phyloP scores from a whole-genome alignment of 805 yeast species.

The Cyberlindnera veronae region DNA sequence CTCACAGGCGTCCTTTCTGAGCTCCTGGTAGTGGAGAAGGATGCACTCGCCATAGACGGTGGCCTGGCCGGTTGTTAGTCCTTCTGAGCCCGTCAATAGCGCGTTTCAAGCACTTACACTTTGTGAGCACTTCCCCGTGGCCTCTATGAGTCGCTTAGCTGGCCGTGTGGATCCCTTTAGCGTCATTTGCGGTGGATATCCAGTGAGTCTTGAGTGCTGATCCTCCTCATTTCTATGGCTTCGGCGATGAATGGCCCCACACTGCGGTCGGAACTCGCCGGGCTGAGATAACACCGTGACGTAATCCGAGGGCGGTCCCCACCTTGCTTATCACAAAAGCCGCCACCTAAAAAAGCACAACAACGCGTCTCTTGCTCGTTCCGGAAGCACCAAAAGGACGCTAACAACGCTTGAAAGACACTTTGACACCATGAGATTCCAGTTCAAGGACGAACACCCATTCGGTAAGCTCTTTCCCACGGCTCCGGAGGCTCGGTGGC shows the following conservation, averaged over 20 bases:
- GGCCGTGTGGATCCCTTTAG: constrained; percentile 3
- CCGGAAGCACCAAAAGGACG: not conserved
- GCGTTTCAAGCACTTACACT: constrained; percentile 2
- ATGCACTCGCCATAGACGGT: constrained; percentile 15
- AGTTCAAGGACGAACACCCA: constrained; percentile 93
- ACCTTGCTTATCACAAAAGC: constrained; percentile 9
- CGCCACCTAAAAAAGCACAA: constrained; percentile 8
- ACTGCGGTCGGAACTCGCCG: too few relatives aligned
- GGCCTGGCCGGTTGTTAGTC: constrained; percentile 4
- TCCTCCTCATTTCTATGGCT: too few relatives aligned
- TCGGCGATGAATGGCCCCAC: too few relatives aligned
- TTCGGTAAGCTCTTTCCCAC: constrained; percentile 55
- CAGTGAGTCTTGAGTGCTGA: too few relatives aligned
- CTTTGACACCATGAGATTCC: constrained; percentile 66
- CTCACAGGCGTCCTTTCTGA: constrained; percentile 11
- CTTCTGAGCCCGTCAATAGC: not conserved
- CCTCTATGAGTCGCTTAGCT: constrained; percentile 8
- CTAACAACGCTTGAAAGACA: not conserved
- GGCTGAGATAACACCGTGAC: too few relatives aligned
- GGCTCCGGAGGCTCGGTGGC: too few relatives aligned
- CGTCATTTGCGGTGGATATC: not conserved
- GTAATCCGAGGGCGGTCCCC: not conserved
- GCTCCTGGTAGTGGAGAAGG: constrained; percentile 12
- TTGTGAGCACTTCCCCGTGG: constrained; percentile 12
- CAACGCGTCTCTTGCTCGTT: not conserved